Base-by-base conservation (phyloP, 768 basidiomycete genomes). In the Termitomyces sp. region DNA sequence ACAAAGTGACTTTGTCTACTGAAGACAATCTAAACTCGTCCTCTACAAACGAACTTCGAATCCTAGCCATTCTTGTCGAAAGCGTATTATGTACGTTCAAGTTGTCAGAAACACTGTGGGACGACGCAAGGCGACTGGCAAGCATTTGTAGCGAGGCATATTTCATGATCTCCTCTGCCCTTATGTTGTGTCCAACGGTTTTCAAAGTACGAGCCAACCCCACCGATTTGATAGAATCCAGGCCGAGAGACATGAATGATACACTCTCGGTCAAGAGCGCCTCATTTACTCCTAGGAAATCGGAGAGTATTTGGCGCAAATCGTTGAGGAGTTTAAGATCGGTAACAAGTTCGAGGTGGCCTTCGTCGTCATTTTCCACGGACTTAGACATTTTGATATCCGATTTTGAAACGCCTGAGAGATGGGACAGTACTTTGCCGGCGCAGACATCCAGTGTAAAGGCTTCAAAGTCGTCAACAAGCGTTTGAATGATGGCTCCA, bases 151-250 rank as follows among this genome's bases (percentile, higher is more conserved):
- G 44, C 7, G 66, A 68, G 10, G 68, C 57, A 37, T 61, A 65
- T 51, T 61, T 66, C 66, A 80, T 69, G 23, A 80, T 64, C 35
- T 78, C 72, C 17, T 65, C 62, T 12, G 77, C 72, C 32, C 71
- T 68, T 12, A 74, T 54, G 6, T 56, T 44, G 46, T 72, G 67
- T 1, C 75, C 76, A 19, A 64, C 64, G 53, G 66, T 65, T 21
- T 65, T 64, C 12, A 80, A 60, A 10, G 55, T 34, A 50, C 68
- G 72, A 30, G 76, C 70, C 35, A 80, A 64, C 3, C 77, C 76
- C 10, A 80, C 73, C 0, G 79, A 73, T 57, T 72, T 74, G 56
- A 80, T 75, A 7, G 79, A 80, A 58, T 80, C 79, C 30, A 80
- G 61, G 8, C 79, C 79, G 52, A 80, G 63, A 5, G 78, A 72